Percentiles rank a stretch among this genome's conserved stretches.
phyloP scores from a whole-genome alignment of 176 grass and related monocot genomes.

The Puya raimondii region DNA sequence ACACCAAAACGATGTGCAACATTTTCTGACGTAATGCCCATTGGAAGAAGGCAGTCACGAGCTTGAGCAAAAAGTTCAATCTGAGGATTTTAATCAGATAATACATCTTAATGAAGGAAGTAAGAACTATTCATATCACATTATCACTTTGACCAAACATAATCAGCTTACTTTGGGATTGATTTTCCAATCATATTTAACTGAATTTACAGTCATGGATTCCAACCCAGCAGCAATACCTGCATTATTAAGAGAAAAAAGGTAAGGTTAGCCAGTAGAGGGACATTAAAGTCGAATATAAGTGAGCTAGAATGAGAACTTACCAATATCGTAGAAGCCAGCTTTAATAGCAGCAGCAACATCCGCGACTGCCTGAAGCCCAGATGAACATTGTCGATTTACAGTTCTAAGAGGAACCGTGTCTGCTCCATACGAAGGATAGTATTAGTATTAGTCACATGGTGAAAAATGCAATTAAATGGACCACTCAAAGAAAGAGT shows the following conservation, averaged over 20 bases:
- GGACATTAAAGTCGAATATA: constrained; percentile 4
- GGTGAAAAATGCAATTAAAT: neutral
- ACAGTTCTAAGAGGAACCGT: constrained; percentile 87
- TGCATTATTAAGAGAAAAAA: constrained; percentile 10
- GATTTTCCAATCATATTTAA: constrained; percentile 18
- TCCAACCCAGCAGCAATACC: constrained; percentile 92
- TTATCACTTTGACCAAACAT: constrained; percentile 6
- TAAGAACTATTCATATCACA: neutral
- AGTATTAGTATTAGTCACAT: constrained; percentile 14
- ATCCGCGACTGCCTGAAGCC: constrained; percentile 90
- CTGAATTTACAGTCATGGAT: constrained; percentile 67
- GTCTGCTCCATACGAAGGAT: constrained; percentile 39
- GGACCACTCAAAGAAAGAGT: neutral
- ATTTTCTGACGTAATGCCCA: constrained; percentile 94
- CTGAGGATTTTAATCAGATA: constrained; percentile 21
- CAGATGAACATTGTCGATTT: constrained; percentile 87
- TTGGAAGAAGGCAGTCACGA: constrained; percentile 83
- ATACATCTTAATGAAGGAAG: neutral
- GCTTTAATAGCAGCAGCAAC: constrained; percentile 76
- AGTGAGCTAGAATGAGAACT: constrained; percentile 7
- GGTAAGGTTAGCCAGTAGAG: constrained; percentile 1
- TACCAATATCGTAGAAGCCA: constrained; percentile 81
- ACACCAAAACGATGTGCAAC: constrained; percentile 75
- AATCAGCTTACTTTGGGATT: constrained; percentile 69
- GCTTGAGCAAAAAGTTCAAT: constrained; percentile 73